Evolutionary conservation across 495 filamentous ascomycete species (phyloP).

Genomic region (Podospora pseudocomata): DNA sequence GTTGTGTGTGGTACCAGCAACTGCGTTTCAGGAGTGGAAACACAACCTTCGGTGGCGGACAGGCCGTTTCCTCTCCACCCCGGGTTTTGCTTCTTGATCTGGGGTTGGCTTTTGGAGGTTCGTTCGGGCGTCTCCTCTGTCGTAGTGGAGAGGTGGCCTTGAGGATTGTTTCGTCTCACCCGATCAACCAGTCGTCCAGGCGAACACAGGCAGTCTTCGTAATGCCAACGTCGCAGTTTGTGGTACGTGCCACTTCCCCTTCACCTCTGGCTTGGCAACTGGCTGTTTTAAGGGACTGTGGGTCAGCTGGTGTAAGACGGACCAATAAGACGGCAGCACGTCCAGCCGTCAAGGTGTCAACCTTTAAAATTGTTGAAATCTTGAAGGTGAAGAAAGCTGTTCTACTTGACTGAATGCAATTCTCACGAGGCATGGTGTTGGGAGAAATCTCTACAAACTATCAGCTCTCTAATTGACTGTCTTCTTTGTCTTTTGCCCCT

Average conservation of each 20-base stretch:
- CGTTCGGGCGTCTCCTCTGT: background rate
- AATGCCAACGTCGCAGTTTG: conserved; percentile 12
- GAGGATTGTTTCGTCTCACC: conserved; percentile 4
- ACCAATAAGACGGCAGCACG: background rate
- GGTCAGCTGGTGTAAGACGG: conserved; percentile 6
- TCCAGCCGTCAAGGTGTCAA: conserved; percentile 2
- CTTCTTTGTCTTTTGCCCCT: conserved; percentile 8
- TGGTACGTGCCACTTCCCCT: conserved; percentile 1
- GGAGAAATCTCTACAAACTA: background rate
- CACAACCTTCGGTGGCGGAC: background rate
- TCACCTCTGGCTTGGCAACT: conserved; percentile 1
- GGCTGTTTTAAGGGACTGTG: background rate
- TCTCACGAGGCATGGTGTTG: background rate
- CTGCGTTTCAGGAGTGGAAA: background rate
- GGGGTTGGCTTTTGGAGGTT: background rate
- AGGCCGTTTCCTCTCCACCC: background rate
- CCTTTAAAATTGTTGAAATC: background rate
- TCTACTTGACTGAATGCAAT: background rate
- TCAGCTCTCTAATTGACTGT: background rate
- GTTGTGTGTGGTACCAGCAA: background rate
- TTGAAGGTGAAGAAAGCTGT: background rate
- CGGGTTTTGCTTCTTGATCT: background rate
- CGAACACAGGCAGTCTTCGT: background rate
- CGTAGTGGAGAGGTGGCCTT: conserved; percentile 5
- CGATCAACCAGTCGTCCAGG: background rate